phyloP scores from a whole-genome alignment of 805 yeast species.

The Candida endomychidarum region DNA sequence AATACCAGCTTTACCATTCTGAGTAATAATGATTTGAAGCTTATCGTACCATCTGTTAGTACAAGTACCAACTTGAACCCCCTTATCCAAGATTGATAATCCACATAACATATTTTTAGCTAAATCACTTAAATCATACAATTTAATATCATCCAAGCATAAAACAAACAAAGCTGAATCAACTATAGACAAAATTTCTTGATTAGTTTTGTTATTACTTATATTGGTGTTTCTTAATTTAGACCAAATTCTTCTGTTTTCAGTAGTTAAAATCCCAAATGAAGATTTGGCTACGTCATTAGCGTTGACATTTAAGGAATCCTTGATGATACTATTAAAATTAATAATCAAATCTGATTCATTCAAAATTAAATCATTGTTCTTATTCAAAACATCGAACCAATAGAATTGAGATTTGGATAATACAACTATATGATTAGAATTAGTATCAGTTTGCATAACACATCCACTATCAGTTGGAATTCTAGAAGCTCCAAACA shows the following conservation, averaged over 20 bases:
- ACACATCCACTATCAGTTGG: slow-evolving; percentile 81
- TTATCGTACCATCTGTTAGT: slow-evolving; percentile 95
- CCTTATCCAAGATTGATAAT: slow-evolving; percentile 70
- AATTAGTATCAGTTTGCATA: slow-evolving; percentile 73
- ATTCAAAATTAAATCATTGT: slow-evolving; percentile 67
- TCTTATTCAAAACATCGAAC: slow-evolving; percentile 84
- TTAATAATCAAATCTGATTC: slow-evolving; percentile 76
- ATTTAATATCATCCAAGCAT: slow-evolving; percentile 76
- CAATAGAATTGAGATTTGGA: slow-evolving; percentile 89
- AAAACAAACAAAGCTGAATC: slow-evolving; percentile 82
- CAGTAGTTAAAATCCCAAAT: slow-evolving; percentile 88
- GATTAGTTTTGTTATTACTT: slow-evolving; percentile 52
- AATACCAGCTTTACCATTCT: slow-evolving; percentile 89
- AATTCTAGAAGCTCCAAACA: slow-evolving; percentile 85
- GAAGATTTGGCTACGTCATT: slow-evolving; percentile 71
- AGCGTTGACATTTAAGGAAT: slow-evolving; percentile 55
- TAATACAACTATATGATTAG: slow-evolving; percentile 79
- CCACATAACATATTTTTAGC: slow-evolving; percentile 90
- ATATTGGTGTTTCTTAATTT: slow-evolving; percentile 55
- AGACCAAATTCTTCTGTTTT: slow-evolving; percentile 87
- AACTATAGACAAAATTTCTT: slow-evolving; percentile 68
- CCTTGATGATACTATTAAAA: slow-evolving; percentile 72
- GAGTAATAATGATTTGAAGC: slow-evolving; percentile 80
- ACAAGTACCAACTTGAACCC: slow-evolving; percentile 91
- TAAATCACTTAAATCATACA: slow-evolving; percentile 61